A percentile compares a stretch with the other conserved stretches of the same genome.
Conservation (phyloP, 768 basidiomycete genomes). For the Ramaria sp. region DNA sequence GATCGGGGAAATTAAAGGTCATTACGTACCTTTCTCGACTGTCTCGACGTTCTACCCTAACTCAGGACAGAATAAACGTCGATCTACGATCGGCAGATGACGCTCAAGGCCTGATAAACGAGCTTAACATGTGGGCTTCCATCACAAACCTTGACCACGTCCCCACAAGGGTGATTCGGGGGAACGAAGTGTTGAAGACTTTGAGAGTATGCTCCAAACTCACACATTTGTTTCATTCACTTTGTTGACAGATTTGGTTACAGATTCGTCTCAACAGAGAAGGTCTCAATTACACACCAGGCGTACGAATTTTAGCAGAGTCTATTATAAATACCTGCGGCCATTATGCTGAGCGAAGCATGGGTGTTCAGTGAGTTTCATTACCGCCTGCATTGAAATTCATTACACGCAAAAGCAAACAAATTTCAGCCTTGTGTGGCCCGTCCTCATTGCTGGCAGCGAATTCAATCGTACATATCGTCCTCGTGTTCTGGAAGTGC, state of each 20-base stretch:
- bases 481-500: constrained; percentile 23
- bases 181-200: constrained; percentile 24
- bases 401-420: too few species aligned
- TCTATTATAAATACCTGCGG: constrained; percentile 20
- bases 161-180: constrained; percentile 21
- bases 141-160: constrained; percentile 16
- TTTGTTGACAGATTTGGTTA: constrained; percentile 15
- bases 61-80: not conserved
- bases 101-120: constrained; percentile 15
- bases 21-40: too few species aligned
- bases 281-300: constrained; percentile 18
- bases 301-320: constrained; percentile 20
- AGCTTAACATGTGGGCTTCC: constrained; percentile 20
- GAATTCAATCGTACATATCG: constrained; percentile 1
- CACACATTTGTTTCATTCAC: constrained; percentile 9
- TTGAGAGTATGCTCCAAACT: constrained; percentile 20
- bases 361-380: constrained; percentile 24
- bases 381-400: too few species aligned
- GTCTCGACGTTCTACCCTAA: too few species aligned
- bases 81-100: not conserved
- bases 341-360: constrained; percentile 19
- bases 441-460: constrained; percentile 19
- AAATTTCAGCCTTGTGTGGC: constrained; percentile 20
- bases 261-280: constrained; percentile 26
- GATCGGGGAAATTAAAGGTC: too few species aligned